These are phyloP conservation scores for Termitomyces sp. DNA, from an alignment of 768 basidiomycete species.

Conservation along the genomic window DNA sequence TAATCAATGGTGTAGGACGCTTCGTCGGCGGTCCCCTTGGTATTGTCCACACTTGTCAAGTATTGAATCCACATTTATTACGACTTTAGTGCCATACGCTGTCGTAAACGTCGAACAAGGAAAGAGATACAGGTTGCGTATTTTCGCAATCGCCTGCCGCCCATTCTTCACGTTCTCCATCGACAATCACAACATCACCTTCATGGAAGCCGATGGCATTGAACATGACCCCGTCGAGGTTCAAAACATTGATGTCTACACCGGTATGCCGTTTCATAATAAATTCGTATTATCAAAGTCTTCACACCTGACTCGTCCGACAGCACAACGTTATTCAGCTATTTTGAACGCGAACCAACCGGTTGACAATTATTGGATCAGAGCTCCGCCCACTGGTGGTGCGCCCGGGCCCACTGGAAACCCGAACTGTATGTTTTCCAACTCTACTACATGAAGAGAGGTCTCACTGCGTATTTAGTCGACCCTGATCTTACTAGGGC, in stretches of 20 bases:
- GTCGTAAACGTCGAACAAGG: slow-evolving; percentile 35
- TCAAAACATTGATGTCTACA: slow-evolving; percentile 37
- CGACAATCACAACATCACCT: slow-evolving; percentile 27
- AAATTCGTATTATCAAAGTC: background rate
- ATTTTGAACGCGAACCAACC: slow-evolving; percentile 36
- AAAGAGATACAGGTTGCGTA: slow-evolving; percentile 45
- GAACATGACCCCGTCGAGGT: slow-evolving; percentile 32
- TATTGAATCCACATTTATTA: slow-evolving; percentile 14
- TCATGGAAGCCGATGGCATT: slow-evolving; percentile 36
- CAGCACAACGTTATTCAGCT: slow-evolving; percentile 31
- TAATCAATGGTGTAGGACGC: slow-evolving; percentile 40
- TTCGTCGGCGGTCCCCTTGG: slow-evolving; percentile 34
- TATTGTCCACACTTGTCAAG: slow-evolving; percentile 12
- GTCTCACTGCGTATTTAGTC: slow-evolving; percentile 4
- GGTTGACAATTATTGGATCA: slow-evolving; percentile 40
- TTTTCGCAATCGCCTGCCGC: slow-evolving; percentile 42
- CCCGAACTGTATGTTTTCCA: slow-evolving; percentile 15
- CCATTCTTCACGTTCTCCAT: slow-evolving; percentile 33
- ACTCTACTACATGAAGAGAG: background rate
- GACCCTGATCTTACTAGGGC: slow-evolving; percentile 21
- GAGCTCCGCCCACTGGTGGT: slow-evolving; percentile 21
- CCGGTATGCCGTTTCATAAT: slow-evolving; percentile 20
- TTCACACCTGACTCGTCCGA: background rate
- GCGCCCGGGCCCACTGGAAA: slow-evolving; percentile 12
- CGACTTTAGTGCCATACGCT: slow-evolving; percentile 24